Evolutionary conservation across 495 filamentous ascomycete species (phyloP).

Genomic region (Endocarpon pusillum): DNA sequence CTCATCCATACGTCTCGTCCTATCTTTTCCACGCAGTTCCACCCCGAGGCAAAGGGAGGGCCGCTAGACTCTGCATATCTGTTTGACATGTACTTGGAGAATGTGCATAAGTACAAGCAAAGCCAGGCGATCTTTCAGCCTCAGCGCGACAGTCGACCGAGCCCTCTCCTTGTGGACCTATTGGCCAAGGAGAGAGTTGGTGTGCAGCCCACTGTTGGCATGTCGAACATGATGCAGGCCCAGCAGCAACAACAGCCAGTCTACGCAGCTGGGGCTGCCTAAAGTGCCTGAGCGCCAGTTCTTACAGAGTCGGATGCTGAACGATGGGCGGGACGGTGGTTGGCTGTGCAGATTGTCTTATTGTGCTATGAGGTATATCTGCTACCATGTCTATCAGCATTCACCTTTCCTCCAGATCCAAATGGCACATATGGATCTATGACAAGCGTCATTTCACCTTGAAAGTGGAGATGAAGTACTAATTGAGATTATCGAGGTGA

Average conservation of each 20-base stretch:
- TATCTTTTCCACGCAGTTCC: slow-evolving; percentile 97
- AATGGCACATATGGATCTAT: no score
- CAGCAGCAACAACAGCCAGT: no score
- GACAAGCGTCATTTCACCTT: no score
- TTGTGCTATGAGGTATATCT: no score
- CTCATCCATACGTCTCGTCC: slow-evolving; percentile 92
- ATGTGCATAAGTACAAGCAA: slow-evolving; percentile 74
- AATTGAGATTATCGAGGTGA: no score
- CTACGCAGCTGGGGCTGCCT: slow-evolving; percentile 23
- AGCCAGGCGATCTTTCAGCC: slow-evolving; percentile 48
- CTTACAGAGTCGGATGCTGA: no score
- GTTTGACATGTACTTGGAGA: slow-evolving; percentile 90
- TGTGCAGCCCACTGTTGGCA: slow-evolving; percentile 50
- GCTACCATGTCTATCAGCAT: no score
- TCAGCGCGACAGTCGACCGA: slow-evolving; percentile 61
- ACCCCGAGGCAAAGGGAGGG: slow-evolving; percentile 92
- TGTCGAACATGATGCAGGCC: slow-evolving; percentile 16
- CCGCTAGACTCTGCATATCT: slow-evolving; percentile 86
- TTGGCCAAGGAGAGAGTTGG: slow-evolving; percentile 86
- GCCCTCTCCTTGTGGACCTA: slow-evolving; percentile 74
- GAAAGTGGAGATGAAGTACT: no score
- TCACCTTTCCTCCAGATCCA: no score
- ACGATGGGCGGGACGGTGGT: no score
- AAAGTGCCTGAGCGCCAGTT: no score
- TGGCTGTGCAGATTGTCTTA: no score